Evolutionary conservation across 139 green algal species (phyloP), one percentile per base, ranked within the genome.

Genomic region (Axilococcus clingmanii): DNA sequence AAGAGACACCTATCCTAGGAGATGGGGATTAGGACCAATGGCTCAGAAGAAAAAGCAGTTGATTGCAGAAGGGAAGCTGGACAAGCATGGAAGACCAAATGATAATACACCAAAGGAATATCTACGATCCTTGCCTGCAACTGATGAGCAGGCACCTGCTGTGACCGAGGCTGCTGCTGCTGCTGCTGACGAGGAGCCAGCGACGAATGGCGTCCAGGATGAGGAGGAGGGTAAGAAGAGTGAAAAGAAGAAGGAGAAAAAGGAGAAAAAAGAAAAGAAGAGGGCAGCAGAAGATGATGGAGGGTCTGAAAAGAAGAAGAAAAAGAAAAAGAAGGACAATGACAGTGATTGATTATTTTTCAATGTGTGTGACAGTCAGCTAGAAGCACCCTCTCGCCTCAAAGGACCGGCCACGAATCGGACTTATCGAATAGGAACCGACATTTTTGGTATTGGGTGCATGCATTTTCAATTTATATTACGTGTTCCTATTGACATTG

Each of bases 31-130:
- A 54, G 91, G 92, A 9, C 91, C 91, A 14, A 90, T 86, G 44
- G 88, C 92, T 7, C 65, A 83, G 49, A 72, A 87, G 60, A 99
- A 99, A 76, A 99, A 98, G 80, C 86, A 94, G 81, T 74, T 98
- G 28, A 88, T 96, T 40, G 73, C 78, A 7, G 88, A 95, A 40
- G 90, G 88, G 57, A 86, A 94, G 71, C 78, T 97, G 42, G 92
- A 98, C 76, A 97, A 98, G 75, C 79, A 94, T 62, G 91, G 91
- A 0, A 74, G 79, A 48, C 87, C 91, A 12, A 98, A 95, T 52
- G 87, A 94, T 44, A 84, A 83, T 61, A 98, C 90, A 14, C 89
- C 89, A 29, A 72, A 76, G 59, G 88, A 96, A 75, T 95, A 94
- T 68, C 68, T 93, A 16, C 25, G 46, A 28, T 28, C 46, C 23